Base-by-base conservation (phyloP, 2,329 filamentous ascomycete species). In the Lecanosticta acicola region DNA sequence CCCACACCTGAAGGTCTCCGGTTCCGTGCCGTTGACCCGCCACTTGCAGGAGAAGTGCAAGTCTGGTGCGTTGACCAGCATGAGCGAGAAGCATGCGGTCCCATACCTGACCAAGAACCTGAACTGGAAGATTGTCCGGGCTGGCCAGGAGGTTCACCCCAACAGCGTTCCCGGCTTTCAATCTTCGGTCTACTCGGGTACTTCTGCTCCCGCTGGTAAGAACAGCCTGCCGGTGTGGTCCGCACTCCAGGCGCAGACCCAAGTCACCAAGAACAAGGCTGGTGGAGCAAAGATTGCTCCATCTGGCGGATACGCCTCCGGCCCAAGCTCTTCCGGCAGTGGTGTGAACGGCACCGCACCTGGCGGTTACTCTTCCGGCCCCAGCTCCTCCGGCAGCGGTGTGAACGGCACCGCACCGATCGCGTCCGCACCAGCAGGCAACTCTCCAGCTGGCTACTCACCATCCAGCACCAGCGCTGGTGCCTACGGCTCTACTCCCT, bases 11-110 rank as follows among this genome's bases (percentile, higher is more conserved):
- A 45, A 60, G 29, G 59, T 65, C n/a, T 61, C 68, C 17, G 71
- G 67, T 2, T 66, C 67, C 1, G 62, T 76, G 3, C 71, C 71
- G 1, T 50, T 77, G 19, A 76, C 71, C 1, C 62, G 62, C 13
- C 60, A 64, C 3, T 58, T 77, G 13, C 58, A 33, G 58, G 62
- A 16, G 59, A 62, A 29, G 51, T 66, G 50, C 29, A 48, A 50
- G 24, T 60, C 60, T 2, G 55, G 65, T 42, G 49, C 51, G 13
- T 50, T 76, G 32, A 37, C 44, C 19, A 64, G 50, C 32, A 49
- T 66, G 41, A 50, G 49, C 26, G 51, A 59, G 41, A 46, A 43
- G 1, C 37, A 53, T 16, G 62, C 64, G 36, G 48, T 57, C 33
- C 48, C 56, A 3, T 67, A 62, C 50, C 53, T 67, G 29, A 48